Base-by-base conservation (phyloP, 2,329 filamentous ascomycete genomes). In the Huntiella moniliformis region DNA sequence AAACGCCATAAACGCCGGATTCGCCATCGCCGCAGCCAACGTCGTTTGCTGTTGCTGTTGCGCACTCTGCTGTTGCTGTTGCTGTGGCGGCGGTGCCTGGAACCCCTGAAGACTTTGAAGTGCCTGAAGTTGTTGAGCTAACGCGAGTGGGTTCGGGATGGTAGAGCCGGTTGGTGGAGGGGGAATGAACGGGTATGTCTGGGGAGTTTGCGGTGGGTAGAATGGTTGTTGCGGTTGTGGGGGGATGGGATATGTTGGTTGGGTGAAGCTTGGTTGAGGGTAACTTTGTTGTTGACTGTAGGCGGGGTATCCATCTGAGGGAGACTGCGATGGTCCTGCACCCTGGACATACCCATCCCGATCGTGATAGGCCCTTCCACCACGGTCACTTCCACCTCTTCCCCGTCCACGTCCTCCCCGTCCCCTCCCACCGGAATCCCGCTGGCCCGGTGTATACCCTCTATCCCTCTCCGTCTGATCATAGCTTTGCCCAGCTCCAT, bases 401-500 rank as follows among this genome's bases (percentile, higher is more conserved):
- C 59, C 57, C 6, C 60, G 53, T 3, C 60, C 58, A 3, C 57
- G 52, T 35, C 60, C 58, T 38, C 57, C 52, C 22, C 63, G 57
- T n/a, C 66, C 63, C 28, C 59, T 57, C 46, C 63, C 37, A 57
- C 70, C 52, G 69, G 61, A 44, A 57, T 60, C 12, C 15, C 15
- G 6, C 38, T 11, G n/a, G n/a, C n/a, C n/a, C n/a, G n/a, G 38
- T 39, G 38, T 15, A 22, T 5, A 15, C 16, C 17, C 13, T 22
- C 38, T 18, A 12, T 39, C 15, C 38, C 16, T 22, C 6, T 39
- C 16, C 11, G 38, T 16, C 38, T 16, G 16, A 6, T 39, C 38
- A 6, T 39, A 8, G 8, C 38, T 68, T 60, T 52, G 56, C 0
- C 63, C 66, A 49, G 63, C 63, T 4, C 68, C 71, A 49, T 79